Conservation (phyloP, 169 alveolate species). For the Babesia sp. region DNA sequence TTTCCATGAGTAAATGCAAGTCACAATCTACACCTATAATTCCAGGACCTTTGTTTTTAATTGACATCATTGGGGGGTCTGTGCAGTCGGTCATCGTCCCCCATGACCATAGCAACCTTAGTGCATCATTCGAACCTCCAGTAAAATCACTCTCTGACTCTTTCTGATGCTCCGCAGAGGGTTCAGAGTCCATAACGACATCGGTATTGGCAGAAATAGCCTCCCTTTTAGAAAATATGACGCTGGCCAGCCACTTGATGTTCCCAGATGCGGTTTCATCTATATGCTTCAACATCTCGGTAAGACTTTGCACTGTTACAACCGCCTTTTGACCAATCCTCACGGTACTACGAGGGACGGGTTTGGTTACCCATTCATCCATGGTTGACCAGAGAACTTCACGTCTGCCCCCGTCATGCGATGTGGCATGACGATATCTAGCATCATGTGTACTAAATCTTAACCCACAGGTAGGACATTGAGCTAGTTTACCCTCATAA, state of each 20-base stretch:
- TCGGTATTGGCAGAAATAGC: not conserved
- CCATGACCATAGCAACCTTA: conserved; percentile 54
- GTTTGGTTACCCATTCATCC: conserved; percentile 41
- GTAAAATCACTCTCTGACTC: not conserved
- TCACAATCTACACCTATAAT: conserved; percentile 7
- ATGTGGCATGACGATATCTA: conserved; percentile 19
- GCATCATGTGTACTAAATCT: conserved; percentile 36
- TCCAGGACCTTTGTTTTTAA: not conserved
- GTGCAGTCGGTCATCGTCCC: conserved; percentile 41
- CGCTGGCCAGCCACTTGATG: conserved; percentile 32
- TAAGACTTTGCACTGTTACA: conserved; percentile 23
- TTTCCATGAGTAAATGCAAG: not conserved
- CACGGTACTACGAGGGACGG: conserved; percentile 1
- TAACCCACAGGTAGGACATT: conserved; percentile 53
- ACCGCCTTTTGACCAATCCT: conserved; percentile 8
- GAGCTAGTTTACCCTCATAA: conserved; percentile 21
- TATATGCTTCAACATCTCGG: not conserved
- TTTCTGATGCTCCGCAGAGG: not conserved
- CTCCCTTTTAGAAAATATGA: conserved; percentile 20
- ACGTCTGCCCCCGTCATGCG: conserved; percentile 37
- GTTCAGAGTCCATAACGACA: conserved; percentile 7
- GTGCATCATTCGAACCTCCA: not conserved
- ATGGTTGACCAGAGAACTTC: conserved; percentile 49
- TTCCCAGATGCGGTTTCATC: not conserved
- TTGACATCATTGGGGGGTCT: not conserved